Conservation (phyloP, 139 green algal species). For the Coelastrella sp. region DNA sequence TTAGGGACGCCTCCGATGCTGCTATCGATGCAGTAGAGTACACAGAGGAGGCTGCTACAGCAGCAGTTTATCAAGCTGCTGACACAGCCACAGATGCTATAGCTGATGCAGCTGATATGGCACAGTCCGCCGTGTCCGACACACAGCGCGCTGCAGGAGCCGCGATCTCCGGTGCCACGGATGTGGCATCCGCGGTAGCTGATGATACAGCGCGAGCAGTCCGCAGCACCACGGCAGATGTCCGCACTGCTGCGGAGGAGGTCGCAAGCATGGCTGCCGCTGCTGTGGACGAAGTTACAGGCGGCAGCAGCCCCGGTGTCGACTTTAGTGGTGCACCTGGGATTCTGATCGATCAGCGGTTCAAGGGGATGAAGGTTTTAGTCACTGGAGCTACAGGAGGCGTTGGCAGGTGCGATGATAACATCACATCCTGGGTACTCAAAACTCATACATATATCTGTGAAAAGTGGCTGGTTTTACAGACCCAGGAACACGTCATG, state of each 20-base stretch:
- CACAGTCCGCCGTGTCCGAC: not conserved
- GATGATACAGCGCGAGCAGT: not conserved
- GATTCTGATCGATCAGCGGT: not conserved
- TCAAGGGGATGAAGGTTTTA: conserved; percentile 59
- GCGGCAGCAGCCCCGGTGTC: not conserved
- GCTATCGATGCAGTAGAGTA: not conserved
- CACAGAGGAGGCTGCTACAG: not conserved
- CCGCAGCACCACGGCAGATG: not conserved
- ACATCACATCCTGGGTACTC: not conserved
- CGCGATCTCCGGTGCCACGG: conserved; percentile 16
- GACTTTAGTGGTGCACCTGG: not conserved
- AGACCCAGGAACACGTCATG: no score
- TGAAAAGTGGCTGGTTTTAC: no score
- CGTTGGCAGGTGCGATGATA: conserved; percentile 51
- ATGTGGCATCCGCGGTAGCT: not conserved
- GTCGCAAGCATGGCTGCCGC: not conserved
- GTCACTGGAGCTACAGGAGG: conserved; percentile 77
- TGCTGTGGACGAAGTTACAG: not conserved
- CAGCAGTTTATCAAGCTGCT: not conserved
- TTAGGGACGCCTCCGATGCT: not conserved
- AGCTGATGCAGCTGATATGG: not conserved
- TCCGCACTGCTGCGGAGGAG: not conserved
- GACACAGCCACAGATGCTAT: conserved; percentile 8
- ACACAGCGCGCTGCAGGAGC: not conserved
- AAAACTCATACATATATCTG: no score